These are phyloP conservation scores for Terana coerulea DNA, from an alignment of 768 basidiomycete genomes.

Conservation along the genomic window DNA sequence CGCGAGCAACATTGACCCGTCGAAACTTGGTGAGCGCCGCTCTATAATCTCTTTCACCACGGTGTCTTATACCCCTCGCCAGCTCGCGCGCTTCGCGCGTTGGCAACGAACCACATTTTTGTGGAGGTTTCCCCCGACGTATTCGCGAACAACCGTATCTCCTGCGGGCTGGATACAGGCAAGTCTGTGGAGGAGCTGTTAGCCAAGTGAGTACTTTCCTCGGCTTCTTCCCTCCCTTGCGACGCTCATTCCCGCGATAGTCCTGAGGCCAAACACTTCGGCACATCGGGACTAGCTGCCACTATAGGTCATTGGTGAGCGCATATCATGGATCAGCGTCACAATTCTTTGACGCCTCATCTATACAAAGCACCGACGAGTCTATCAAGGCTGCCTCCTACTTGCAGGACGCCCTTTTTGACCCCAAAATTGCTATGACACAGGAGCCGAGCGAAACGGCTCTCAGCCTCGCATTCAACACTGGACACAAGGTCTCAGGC, in stretches of 20 bases:
- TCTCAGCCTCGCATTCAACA: constrained; percentile 12
- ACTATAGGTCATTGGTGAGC: constrained; percentile 15
- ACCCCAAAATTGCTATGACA: constrained; percentile 18
- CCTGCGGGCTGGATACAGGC: constrained; percentile 17
- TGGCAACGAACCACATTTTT: constrained; percentile 29
- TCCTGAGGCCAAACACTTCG: constrained; percentile 8
- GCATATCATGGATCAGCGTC: no score
- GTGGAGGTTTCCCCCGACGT: constrained; percentile 28
- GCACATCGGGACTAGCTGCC: neutral
- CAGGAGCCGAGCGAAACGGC: constrained; percentile 16
- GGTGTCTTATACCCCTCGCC: neutral
- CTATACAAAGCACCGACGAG: constrained; percentile 16
- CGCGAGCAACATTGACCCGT: constrained; percentile 17
- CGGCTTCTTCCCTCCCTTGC: no score
- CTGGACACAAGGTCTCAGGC: neutral
- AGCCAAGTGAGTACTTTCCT: no score
- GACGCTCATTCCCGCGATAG: no score
- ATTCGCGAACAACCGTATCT: constrained; percentile 27
- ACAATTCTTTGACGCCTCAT: no score
- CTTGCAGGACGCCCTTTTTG: constrained; percentile 17
- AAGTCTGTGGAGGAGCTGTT: constrained; percentile 14
- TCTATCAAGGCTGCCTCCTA: constrained; percentile 13
- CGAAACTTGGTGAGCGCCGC: constrained; percentile 27
- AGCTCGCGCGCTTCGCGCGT: constrained; percentile 28
- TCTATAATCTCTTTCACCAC: neutral